Conservation (phyloP, 495 filamentous ascomycete genomes). For the Hypomontagnella monticulosa region DNA sequence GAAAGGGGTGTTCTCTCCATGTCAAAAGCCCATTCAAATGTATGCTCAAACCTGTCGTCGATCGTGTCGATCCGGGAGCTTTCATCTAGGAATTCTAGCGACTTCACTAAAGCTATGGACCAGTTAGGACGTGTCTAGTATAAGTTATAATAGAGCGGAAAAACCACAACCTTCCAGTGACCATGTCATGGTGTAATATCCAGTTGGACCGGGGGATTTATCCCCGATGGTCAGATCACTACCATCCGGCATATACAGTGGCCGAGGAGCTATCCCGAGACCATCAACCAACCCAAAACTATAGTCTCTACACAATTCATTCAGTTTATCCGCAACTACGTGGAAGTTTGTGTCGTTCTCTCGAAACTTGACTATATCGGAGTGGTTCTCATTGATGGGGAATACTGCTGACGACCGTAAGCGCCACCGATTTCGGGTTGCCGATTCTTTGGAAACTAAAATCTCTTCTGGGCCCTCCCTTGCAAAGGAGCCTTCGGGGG, state of each 20-base stretch:
- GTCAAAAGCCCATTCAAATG: slow-evolving; percentile 34
- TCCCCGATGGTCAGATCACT: background rate
- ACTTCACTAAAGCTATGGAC: background rate
- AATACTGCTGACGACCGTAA: slow-evolving; percentile 3
- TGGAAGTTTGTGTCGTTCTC: background rate
- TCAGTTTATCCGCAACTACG: background rate
- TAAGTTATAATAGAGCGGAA: no score
- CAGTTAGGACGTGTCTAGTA: no score
- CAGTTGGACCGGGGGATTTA: no score
- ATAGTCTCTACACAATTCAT: background rate
- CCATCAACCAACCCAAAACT: background rate
- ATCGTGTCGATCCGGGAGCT: slow-evolving; percentile 9
- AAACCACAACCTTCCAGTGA: background rate
- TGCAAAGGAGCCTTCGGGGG: background rate
- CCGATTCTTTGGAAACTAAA: slow-evolving; percentile 33
- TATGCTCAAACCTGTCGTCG: slow-evolving; percentile 10
- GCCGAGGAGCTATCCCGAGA: background rate
- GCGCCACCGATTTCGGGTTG: slow-evolving; percentile 25
- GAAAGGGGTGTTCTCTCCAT: slow-evolving; percentile 7
- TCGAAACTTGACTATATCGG: slow-evolving; percentile 34
- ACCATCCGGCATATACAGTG: background rate
- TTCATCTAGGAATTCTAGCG: slow-evolving; percentile 1
- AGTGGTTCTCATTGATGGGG: slow-evolving; percentile 36
- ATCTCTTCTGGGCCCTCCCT: slow-evolving; percentile 19
- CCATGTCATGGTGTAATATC: no score